Conservation (phyloP, 305 asterid species). For the Fraxinus platypoda region DNA sequence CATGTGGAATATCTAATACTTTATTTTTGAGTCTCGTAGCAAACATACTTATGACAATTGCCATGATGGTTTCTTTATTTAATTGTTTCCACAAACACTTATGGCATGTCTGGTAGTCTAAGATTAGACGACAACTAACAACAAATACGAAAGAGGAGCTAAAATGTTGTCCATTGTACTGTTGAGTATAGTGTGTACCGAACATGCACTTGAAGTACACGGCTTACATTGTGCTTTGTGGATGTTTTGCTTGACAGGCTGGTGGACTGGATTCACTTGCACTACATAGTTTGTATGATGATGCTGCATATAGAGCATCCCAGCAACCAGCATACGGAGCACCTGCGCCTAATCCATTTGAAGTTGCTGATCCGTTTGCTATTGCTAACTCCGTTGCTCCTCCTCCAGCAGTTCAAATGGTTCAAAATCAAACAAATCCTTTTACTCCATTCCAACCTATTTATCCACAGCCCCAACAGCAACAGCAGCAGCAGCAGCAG, state of each 20-base stretch:
- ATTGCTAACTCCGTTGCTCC: constrained; percentile 44
- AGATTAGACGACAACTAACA: not conserved
- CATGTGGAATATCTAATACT: not conserved
- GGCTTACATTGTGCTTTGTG: not conserved
- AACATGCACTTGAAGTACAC: not conserved
- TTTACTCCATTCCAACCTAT: constrained; percentile 66
- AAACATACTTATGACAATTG: not conserved
- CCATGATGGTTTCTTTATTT: not conserved
- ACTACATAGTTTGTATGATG: constrained; percentile 79
- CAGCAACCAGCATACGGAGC: constrained; percentile 83
- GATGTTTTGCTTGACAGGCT: constrained; percentile 48
- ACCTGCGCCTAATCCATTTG: constrained; percentile 91
- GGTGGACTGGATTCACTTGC: constrained; percentile 92
- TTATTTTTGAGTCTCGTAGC: not conserved
- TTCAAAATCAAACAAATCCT: constrained; percentile 63
- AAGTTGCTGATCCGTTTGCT: constrained; percentile 69
- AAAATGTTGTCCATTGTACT: not conserved
- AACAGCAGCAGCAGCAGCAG: not conserved
- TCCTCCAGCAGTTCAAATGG: constrained; percentile 57
- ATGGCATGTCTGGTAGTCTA: not conserved
- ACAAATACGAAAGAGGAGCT: not conserved
- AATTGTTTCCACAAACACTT: not conserved
- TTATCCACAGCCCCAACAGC: constrained; percentile 49
- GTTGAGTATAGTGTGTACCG: not conserved
- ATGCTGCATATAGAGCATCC: constrained; percentile 81